Evolutionary conservation across 2,329 filamentous ascomycete genomes (phyloP).

Genomic region (Sporothrix variecibatus): DNA sequence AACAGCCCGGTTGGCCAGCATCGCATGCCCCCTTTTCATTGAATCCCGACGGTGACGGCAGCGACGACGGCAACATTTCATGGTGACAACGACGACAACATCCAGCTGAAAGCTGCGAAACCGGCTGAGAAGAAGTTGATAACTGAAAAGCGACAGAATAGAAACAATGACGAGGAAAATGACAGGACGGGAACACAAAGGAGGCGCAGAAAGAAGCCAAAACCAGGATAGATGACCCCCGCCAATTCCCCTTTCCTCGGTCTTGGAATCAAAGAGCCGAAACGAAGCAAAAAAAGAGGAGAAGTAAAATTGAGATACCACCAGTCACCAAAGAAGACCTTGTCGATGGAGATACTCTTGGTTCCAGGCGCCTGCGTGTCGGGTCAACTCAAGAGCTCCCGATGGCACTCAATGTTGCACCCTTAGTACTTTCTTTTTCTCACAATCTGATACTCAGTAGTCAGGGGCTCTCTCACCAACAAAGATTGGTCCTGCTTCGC

Average conservation of each 20-base stretch:
- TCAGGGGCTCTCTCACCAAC: neutral
- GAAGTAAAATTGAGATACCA: neutral
- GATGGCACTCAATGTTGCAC: neutral
- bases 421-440: neutral
- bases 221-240: neutral
- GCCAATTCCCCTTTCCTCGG: conserved; percentile 3
- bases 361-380: neutral
- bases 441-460: neutral
- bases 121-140: neutral
- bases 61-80: neutral
- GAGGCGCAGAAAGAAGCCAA: neutral
- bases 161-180: neutral
- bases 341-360: neutral
- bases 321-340: neutral
- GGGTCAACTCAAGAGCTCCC: neutral
- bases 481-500: neutral
- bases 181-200: neutral
- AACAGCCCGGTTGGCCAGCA: neutral
- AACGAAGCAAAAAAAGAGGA: neutral
- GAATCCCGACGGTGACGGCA: neutral
- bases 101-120: neutral
- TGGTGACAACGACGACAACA: neutral
- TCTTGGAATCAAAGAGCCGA: neutral
- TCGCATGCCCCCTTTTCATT: neutral
- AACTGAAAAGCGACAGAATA: neutral